Conservation (phyloP, 805 yeast genomes). For the Starmerella sp. region DNA sequence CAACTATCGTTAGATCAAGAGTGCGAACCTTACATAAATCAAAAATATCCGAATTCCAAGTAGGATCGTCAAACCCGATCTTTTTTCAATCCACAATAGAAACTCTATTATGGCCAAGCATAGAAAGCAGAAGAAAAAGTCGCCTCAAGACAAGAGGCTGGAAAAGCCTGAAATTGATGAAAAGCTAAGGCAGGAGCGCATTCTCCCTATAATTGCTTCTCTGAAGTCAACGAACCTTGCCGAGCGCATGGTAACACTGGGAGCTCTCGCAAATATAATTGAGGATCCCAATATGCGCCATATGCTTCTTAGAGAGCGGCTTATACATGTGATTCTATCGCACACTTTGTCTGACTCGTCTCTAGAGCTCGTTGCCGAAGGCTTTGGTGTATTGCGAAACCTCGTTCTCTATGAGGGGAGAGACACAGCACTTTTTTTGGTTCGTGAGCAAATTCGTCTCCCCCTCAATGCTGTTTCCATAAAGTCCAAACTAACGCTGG, state of each 20-base stretch:
- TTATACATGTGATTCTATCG: conserved; percentile 52
- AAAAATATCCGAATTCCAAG: background rate
- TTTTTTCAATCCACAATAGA: background rate
- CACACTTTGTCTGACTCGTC: conserved; percentile 54
- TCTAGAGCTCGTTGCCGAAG: conserved; percentile 67
- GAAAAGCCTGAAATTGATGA: conserved; percentile 35
- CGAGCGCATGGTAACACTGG: conserved; percentile 68
- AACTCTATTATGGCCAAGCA: conserved; percentile 12
- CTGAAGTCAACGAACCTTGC: conserved; percentile 51
- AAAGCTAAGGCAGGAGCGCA: conserved; percentile 40
- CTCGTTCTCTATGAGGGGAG: conserved; percentile 79
- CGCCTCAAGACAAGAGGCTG: conserved; percentile 11
- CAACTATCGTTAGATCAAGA: background rate
- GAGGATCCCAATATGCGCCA: conserved; percentile 58
- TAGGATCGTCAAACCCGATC: background rate
- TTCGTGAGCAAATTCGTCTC: conserved; percentile 54
- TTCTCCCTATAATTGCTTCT: conserved; percentile 57
- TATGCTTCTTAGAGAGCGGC: conserved; percentile 55
- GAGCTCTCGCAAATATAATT: conserved; percentile 57
- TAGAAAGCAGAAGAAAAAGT: conserved; percentile 6
- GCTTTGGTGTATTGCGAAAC: conserved; percentile 72
- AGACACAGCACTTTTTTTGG: conserved; percentile 58
- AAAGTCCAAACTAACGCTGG: background rate
- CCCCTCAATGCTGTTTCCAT: background rate
- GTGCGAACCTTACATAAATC: background rate